Conservation (phyloP, 371 early-diverging fungal genomes). For the Caulochytrium protostelioides region DNA sequence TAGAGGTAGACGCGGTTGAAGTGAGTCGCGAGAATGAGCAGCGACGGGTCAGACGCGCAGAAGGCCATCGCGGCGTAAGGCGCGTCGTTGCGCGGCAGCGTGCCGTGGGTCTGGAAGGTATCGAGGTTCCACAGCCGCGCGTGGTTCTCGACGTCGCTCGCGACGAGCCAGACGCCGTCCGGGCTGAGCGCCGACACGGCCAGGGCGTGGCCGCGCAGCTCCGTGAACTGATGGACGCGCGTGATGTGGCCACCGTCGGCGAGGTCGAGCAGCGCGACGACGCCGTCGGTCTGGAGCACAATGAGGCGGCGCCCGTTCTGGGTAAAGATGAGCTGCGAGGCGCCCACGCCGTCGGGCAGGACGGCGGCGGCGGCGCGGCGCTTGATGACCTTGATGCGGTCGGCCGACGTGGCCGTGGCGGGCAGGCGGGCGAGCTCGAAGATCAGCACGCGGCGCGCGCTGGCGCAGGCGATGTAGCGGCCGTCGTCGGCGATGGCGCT, state of each 20-base stretch:
- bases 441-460: neutral
- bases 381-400: slow-evolving; percentile 5
- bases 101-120: slow-evolving; percentile 40
- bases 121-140: slow-evolving; percentile 58
- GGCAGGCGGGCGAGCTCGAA: slow-evolving; percentile 1
- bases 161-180: slow-evolving; percentile 59
- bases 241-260: too few species aligned
- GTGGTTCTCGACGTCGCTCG: slow-evolving; percentile 47
- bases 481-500: slow-evolving; percentile 64
- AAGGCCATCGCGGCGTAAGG: slow-evolving; percentile 53
- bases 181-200: slow-evolving; percentile 42
- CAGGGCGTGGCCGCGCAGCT: too few species aligned
- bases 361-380: slow-evolving; percentile 16
- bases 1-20: slow-evolving; percentile 54
- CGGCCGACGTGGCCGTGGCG: slow-evolving; percentile 1
- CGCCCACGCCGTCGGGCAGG: slow-evolving; percentile 21
- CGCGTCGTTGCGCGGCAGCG: slow-evolving; percentile 41
- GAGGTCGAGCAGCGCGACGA: slow-evolving; percentile 14
- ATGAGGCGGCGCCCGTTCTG: slow-evolving; percentile 32
- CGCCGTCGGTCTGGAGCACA: slow-evolving; percentile 14
- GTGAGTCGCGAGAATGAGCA: slow-evolving; percentile 38
- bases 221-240: too few species aligned
- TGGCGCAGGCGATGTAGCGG: slow-evolving; percentile 41
- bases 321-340: slow-evolving; percentile 40
- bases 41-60: slow-evolving; percentile 36